A percentile compares a stretch with the other conserved stretches of the same genome.
Conservation (phyloP, 2,329 filamentous ascomycete species). For the Microcera coccophila region DNA sequence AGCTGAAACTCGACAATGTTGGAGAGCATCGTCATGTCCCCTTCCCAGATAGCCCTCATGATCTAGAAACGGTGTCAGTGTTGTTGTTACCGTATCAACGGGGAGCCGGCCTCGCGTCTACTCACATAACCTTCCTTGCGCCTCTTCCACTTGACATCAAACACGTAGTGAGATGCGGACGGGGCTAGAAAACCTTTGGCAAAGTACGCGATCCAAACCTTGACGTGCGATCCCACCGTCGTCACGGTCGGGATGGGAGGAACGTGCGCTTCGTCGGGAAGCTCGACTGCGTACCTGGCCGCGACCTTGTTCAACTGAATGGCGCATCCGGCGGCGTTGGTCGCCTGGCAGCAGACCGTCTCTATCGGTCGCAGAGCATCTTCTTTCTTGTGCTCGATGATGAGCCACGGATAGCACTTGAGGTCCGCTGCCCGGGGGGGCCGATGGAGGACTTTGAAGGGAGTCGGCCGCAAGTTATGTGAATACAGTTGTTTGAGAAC, state of each 20-base stretch:
- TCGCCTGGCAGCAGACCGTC: conserved; percentile 11
- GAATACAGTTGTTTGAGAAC: conserved; percentile 1
- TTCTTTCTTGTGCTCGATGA: conserved; percentile 18
- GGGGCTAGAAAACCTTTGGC: conserved; percentile 8
- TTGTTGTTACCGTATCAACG: too few relatives aligned
- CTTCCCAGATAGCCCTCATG: conserved; percentile 19
- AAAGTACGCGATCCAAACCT: conserved; percentile 17
- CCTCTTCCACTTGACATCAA: background rate
- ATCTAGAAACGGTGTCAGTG: conserved; percentile 5
- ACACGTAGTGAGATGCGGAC: background rate
- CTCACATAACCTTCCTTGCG: conserved; percentile 9
- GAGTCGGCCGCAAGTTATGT: conserved; percentile 5
- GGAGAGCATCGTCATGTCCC: conserved; percentile 6
- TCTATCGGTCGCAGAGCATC: background rate
- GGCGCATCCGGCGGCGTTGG: conserved; percentile 15
- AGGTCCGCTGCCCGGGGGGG: conserved; percentile 2
- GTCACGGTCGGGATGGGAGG: conserved; percentile 14
- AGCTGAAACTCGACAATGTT: conserved; percentile 13
- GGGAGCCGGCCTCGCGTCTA: background rate
- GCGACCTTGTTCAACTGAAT: conserved; percentile 5
- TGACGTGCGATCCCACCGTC: conserved; percentile 11
- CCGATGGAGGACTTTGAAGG: conserved; percentile 5
- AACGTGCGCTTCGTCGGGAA: conserved; percentile 9
- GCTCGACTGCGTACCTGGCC: conserved; percentile 10
- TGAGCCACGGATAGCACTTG: conserved; percentile 19